phyloP scores from a whole-genome alignment of 1,284 basidiomycete genomes.

The Marasmius fiardii region DNA sequence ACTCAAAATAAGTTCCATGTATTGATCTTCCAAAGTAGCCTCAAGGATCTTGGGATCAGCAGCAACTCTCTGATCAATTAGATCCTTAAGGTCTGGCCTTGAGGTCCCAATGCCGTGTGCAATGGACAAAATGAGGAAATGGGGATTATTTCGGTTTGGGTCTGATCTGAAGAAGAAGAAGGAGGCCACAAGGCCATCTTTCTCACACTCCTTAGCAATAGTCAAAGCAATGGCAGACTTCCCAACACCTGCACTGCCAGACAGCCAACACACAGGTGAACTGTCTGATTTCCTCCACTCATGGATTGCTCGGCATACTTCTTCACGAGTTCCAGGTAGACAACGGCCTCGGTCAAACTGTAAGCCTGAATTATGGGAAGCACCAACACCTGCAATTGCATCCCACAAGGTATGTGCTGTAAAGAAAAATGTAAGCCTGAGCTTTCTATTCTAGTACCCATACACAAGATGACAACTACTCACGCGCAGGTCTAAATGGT shows the following conservation, averaged over 20 bases:
- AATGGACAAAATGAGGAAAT: constrained; percentile 2
- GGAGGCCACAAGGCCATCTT: constrained; percentile 7
- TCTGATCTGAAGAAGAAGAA: constrained; percentile 17
- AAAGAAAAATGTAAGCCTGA: too few relatives aligned
- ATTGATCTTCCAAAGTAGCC: constrained; percentile 3
- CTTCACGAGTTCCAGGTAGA: constrained; percentile 12
- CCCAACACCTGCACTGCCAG: constrained; percentile 16
- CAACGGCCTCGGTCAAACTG: constrained; percentile 9
- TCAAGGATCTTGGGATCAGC: neutral
- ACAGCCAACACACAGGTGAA: constrained; percentile 14
- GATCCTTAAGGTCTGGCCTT: neutral
- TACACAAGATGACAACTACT: too few relatives aligned
- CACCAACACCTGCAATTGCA: too few relatives aligned
- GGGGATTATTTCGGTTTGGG: neutral
- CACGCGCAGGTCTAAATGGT: too few relatives aligned
- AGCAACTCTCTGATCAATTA: neutral
- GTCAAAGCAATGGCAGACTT: constrained; percentile 19
- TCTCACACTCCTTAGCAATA: constrained; percentile 11
- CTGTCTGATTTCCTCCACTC: constrained; percentile 8
- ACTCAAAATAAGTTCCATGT: neutral
- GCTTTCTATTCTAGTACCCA: too few relatives aligned
- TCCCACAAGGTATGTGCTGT: too few relatives aligned
- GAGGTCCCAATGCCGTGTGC: neutral
- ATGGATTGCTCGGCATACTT: constrained; percentile 9
- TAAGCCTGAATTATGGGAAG: too few relatives aligned